These are phyloP conservation scores for Silybum marianum DNA, from an alignment of 129 eudicot species.

Conservation along the genomic window DNA sequence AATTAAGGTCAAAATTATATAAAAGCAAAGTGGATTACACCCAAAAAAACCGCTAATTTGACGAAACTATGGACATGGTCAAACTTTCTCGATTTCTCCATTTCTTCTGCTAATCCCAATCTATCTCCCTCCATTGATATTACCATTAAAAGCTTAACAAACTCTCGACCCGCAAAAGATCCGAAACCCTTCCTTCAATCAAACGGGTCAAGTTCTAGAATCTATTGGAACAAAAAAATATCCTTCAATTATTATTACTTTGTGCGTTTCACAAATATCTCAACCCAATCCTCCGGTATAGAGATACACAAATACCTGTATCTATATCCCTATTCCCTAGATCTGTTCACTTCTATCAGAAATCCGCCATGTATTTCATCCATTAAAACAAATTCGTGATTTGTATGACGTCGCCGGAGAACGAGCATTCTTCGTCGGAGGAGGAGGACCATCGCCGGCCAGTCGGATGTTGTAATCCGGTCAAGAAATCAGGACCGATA, in stretches of 20 bases:
- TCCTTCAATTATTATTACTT: constrained; percentile 27
- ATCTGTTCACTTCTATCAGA: constrained; percentile 23
- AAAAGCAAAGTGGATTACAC: background rate
- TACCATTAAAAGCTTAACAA: constrained; percentile 12
- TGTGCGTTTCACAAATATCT: constrained; percentile 15
- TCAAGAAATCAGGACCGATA: constrained; percentile 62
- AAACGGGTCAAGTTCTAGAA: constrained; percentile 25
- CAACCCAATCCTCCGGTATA: constrained; percentile 13
- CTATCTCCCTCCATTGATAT: background rate
- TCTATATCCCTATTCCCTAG: constrained; percentile 27
- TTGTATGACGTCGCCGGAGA: constrained; percentile 43
- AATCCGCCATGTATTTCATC: constrained; percentile 30
- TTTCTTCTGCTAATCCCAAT: constrained; percentile 19
- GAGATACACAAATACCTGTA: constrained; percentile 6
- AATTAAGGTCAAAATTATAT: too few species aligned
- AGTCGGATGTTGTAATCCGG: constrained; percentile 64
- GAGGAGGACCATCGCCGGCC: constrained; percentile 12
- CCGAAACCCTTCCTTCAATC: background rate
- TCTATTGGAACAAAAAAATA: background rate
- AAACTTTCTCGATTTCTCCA: background rate
- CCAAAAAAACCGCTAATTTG: background rate
- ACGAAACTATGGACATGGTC: background rate
- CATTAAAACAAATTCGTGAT: constrained; percentile 11
- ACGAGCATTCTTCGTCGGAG: constrained; percentile 9
- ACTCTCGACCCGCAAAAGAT: background rate